A percentile compares a stretch with the other conserved stretches of the same genome.
phyloP scores from a whole-genome alignment of 306 rosid genomes.

The Dicorynia guianensis region DNA sequence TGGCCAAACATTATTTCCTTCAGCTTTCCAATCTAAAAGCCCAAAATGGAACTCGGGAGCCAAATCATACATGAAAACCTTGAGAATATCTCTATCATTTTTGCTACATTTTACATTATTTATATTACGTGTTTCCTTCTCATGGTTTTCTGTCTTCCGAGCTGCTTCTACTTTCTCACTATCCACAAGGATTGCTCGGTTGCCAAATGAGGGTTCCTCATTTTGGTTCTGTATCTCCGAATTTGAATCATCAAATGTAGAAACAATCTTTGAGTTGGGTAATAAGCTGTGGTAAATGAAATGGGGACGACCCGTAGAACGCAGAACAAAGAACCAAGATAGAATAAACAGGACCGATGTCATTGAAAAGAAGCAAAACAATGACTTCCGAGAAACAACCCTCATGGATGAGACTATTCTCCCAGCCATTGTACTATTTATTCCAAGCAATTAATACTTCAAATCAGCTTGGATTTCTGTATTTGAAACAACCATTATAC shows the following conservation, averaged over 20 bases:
- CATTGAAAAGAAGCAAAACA: slow-evolving; percentile 54
- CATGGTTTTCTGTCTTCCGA: slow-evolving; percentile 1
- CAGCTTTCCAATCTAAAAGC: slow-evolving; percentile 63
- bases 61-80: slow-evolving; percentile 82
- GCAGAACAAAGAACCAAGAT: slow-evolving; percentile 68
- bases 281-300: slow-evolving; percentile 45
- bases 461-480: background rate
- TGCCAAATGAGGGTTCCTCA: slow-evolving; percentile 49
- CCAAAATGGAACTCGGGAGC: slow-evolving; percentile 76
- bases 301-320: slow-evolving; percentile 48
- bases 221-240: slow-evolving; percentile 32
- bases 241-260: slow-evolving; percentile 23
- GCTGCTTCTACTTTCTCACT: slow-evolving; percentile 39
- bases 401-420: slow-evolving; percentile 40
- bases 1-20: slow-evolving; percentile 70
- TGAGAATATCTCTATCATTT: slow-evolving; percentile 45
- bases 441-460: slow-evolving; percentile 3
- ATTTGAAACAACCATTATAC: slow-evolving; percentile 37
- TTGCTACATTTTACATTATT: slow-evolving; percentile 40
- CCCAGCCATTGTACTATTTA: slow-evolving; percentile 26
- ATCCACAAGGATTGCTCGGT: slow-evolving; percentile 57
- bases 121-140: slow-evolving; percentile 26
- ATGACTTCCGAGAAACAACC: slow-evolving; percentile 54
- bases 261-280: slow-evolving; percentile 52
- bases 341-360: slow-evolving; percentile 59